These are phyloP conservation scores for Mycena venus DNA, from an alignment of 768 basidiomycete species.

Conservation along the genomic window DNA sequence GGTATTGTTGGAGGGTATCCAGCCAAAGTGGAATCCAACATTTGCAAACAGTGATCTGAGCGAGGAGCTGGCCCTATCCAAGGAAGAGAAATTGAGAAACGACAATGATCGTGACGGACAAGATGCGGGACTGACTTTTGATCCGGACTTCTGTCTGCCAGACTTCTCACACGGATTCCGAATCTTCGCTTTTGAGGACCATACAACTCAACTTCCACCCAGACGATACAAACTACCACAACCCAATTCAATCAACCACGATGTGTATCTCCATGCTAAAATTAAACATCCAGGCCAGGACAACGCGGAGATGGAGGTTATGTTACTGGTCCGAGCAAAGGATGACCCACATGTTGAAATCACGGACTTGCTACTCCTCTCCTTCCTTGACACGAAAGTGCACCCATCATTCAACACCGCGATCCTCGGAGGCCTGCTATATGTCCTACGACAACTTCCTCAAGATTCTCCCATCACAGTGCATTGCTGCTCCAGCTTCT, in stretches of 20 bases:
- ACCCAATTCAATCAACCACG: neutral
- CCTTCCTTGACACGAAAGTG: neutral
- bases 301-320: slow-evolving; percentile 1
- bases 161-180: too few species aligned
- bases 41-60: neutral
- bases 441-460: too few species aligned
- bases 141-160: slow-evolving; percentile 10
- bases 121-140: slow-evolving; percentile 8
- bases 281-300: neutral
- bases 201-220: neutral
- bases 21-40: slow-evolving; percentile 11
- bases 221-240: neutral
- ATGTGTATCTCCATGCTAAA: too few species aligned
- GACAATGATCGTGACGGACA: neutral
- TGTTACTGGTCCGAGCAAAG: neutral
- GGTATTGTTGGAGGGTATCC: neutral
- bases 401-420: too few species aligned
- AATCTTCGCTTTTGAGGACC: too few species aligned
- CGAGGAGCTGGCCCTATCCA: slow-evolving; percentile 1
- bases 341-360: neutral
- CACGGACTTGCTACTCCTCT: neutral
- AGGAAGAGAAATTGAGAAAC: slow-evolving; percentile 2
- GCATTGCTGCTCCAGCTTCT: too few species aligned
- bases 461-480: too few species aligned
- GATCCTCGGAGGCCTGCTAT: too few species aligned